Percentiles rank a stretch among this genome's conserved stretches.
Conservation (phyloP, 371 early-diverging fungal species). For the Mortierella sp. region DNA sequence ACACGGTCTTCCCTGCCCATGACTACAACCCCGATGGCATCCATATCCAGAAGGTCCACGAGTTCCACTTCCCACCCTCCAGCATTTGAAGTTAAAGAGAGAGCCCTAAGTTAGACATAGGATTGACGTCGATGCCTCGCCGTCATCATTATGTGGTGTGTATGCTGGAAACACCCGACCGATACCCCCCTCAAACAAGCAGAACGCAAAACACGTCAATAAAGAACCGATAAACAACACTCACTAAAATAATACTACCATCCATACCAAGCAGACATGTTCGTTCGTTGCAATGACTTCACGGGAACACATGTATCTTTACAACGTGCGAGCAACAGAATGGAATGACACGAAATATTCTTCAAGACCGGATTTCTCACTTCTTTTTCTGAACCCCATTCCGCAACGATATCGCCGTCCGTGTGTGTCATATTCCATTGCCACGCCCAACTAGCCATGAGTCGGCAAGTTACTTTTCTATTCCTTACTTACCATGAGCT, state of each 20-base stretch:
- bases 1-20: slow-evolving; percentile 58
- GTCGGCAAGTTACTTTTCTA: not conserved
- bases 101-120: too few species aligned
- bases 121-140: too few species aligned
- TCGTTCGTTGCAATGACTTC: not conserved
- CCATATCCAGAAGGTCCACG: slow-evolving; percentile 51
- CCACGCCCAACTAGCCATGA: too few species aligned
- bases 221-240: not conserved
- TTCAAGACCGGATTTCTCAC: not conserved
- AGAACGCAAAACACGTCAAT: not conserved
- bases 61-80: slow-evolving; percentile 38
- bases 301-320: not conserved
- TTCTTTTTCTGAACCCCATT: not conserved
- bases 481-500: not conserved
- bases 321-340: not conserved
- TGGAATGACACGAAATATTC: not conserved
- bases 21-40: slow-evolving; percentile 50
- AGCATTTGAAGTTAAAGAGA: not conserved
- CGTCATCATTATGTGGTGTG: not conserved
- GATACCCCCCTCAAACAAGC: slow-evolving; percentile 5
- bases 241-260: not conserved
- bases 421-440: not conserved
- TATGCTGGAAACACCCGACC: not conserved
- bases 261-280: not conserved
- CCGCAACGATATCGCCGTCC: not conserved